Conservation (phyloP, 371 early-diverging fungal species). For the Rhizomucor pusillus region DNA sequence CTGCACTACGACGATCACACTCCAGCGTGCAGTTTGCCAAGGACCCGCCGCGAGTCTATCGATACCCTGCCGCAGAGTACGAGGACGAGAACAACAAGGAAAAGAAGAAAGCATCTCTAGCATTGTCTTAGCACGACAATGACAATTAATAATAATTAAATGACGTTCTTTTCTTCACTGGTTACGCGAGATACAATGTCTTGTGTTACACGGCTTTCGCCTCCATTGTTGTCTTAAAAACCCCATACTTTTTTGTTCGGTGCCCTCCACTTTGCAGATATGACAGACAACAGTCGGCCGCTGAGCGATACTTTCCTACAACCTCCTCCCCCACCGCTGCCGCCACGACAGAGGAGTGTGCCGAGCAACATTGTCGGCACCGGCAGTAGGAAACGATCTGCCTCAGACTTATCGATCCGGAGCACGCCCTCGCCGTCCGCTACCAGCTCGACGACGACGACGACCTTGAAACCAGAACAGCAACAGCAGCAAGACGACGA, state of each 20-base stretch:
- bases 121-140: no score
- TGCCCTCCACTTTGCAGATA: not conserved
- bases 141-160: no score
- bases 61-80: not conserved
- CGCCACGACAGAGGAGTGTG: not conserved
- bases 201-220: no score
- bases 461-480: not conserved
- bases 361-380: not conserved
- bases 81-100: not conserved
- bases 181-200: no score
- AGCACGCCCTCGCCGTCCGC: not conserved
- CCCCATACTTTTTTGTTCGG: no score
- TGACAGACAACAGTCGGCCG: no score
- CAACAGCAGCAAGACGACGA: no score
- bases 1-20: not conserved
- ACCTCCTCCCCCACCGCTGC: constrained; percentile 3
- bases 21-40: constrained; percentile 1
- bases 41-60: constrained; percentile 2
- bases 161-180: no score
- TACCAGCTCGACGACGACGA: not conserved
- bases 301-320: not conserved
- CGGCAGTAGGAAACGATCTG: constrained; percentile 4
- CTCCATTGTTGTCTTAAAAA: no score
- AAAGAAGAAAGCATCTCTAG: no score
- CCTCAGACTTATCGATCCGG: constrained; percentile 4